These are phyloP conservation scores for Backusella psychrophila DNA, from an alignment of 192 early-diverging fungal genomes.

Conservation along the genomic window DNA sequence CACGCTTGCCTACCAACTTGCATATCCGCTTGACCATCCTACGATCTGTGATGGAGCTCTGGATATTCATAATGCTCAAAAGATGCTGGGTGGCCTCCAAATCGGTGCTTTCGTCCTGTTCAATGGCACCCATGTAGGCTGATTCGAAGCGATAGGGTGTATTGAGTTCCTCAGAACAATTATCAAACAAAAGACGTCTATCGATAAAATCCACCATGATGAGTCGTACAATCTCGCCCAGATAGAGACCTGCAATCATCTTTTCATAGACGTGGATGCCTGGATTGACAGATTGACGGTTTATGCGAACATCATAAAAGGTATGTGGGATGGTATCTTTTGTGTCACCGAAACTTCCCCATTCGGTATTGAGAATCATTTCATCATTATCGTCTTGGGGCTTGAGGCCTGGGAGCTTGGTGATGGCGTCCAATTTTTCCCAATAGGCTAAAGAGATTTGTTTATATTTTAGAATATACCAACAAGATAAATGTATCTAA, in stretches of 20 bases:
- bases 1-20: slow-evolving; percentile 76
- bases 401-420: slow-evolving; percentile 55
- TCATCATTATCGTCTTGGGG: slow-evolving; percentile 39
- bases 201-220: slow-evolving; percentile 79
- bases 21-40: slow-evolving; percentile 77
- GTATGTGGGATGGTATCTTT: slow-evolving; percentile 75
- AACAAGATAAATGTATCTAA: too few species aligned
- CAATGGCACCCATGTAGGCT: slow-evolving; percentile 67
- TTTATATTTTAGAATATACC: too few species aligned
- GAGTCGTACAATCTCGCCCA: slow-evolving; percentile 84
- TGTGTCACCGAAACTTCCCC: slow-evolving; percentile 88
- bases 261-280: slow-evolving; percentile 87
- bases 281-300: slow-evolving; percentile 78
- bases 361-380: slow-evolving; percentile 96
- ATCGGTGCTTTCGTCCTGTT: slow-evolving; percentile 62
- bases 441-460: slow-evolving; percentile 63
- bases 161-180: slow-evolving; percentile 57
- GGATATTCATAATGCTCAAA: slow-evolving; percentile 70
- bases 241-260: slow-evolving; percentile 90
- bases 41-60: slow-evolving; percentile 73
- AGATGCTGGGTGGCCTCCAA: slow-evolving; percentile 66
- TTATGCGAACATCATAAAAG: slow-evolving; percentile 76
- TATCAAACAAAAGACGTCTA: slow-evolving; percentile 70
- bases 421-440: slow-evolving; percentile 71
- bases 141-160: slow-evolving; percentile 75